phyloP scores from a whole-genome alignment of 495 filamentous ascomycete species.

The Hypoxylon lienhwacheense region DNA sequence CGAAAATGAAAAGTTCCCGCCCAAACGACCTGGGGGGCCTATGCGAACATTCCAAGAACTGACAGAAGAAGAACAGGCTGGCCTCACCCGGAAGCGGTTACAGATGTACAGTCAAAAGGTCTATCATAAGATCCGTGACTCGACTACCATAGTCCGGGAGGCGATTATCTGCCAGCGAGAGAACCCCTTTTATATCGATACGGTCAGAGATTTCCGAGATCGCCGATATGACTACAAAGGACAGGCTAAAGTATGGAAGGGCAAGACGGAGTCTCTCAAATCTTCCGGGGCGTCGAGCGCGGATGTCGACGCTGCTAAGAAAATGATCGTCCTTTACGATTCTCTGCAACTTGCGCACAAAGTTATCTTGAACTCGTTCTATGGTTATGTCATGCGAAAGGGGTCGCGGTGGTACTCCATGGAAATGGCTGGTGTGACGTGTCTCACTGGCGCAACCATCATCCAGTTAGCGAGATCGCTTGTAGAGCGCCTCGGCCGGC shows the following conservation, averaged over 20 bases:
- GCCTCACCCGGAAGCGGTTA: slow-evolving; percentile 79
- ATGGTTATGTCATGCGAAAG: slow-evolving; percentile 99
- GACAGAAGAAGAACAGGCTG: slow-evolving; percentile 78
- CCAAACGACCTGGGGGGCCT: slow-evolving; percentile 67
- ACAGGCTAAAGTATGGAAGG: slow-evolving; percentile 97
- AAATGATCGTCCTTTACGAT: slow-evolving; percentile 97
- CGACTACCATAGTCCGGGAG: slow-evolving; percentile 88
- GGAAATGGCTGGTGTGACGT: slow-evolving; percentile 99
- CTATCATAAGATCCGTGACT: slow-evolving; percentile 98
- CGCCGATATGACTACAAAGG: slow-evolving; percentile 98
- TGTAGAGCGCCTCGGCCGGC: slow-evolving; percentile 90
- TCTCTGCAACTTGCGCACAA: slow-evolving; percentile 97
- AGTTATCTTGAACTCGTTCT: slow-evolving; percentile 98
- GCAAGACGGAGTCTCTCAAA: slow-evolving; percentile 86
- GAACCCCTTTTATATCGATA: slow-evolving; percentile 98
- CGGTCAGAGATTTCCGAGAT: slow-evolving; percentile 92
- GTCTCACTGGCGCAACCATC: slow-evolving; percentile 93
- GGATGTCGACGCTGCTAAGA: slow-evolving; percentile 93
- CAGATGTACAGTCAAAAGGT: slow-evolving; percentile 97
- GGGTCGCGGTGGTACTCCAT: slow-evolving; percentile 98
- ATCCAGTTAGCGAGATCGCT: slow-evolving; percentile 96
- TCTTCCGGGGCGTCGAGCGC: slow-evolving; percentile 70
- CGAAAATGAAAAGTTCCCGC: slow-evolving; percentile 91
- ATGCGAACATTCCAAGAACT: slow-evolving; percentile 80
- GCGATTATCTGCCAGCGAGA: slow-evolving; percentile 98